Base-by-base conservation (phyloP, 345 rosid species). In the Noccaea bulbosa region DNA sequence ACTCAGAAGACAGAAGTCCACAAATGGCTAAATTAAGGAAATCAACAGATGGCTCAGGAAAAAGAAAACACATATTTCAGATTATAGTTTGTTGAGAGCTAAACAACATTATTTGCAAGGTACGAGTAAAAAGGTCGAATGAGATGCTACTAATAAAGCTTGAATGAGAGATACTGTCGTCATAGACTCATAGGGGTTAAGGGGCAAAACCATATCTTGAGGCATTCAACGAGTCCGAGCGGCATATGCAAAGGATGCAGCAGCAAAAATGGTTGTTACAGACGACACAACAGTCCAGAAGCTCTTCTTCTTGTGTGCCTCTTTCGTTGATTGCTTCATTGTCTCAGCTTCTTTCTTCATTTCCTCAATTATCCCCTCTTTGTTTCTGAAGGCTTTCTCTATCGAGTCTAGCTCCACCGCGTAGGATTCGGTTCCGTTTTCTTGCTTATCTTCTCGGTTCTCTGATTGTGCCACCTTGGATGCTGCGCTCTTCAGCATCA, bases 221-320 rank as follows among this genome's bases (percentile, higher is more conserved):
- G 33, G 4, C 32, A 30, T 34, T 85, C 76, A 88, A 10, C 84
- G 93, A 41, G 61, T 55, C 68, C 77, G 81, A 27, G 86, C 82
- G 41, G 77, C 81, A 77, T 84, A 87, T 4, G 90, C 93, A 71
- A 91, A 48, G 9, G 84, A 80, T 8, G 73, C 83, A 9, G 93
- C 96, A 39, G 89, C 87, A 35, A 88, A 39, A 66, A 94, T 8
- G 3, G 93, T 85, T 41, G 93, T 74, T 12, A 86, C 86, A 0
- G 96, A 86, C 8, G 96, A 84, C 17, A 94, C 73, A 51, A 79
- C 5, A 33, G 90, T 82, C 92, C 91, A 84, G 16, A 91, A 74
- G 54, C 65, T 74, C 72, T 79, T 88, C 76, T 81, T 82, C 83
- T 81, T 89, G 3, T 82, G 73, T 5, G 85, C 90, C 70, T 80